phyloP scores from a whole-genome alignment of 495 filamentous ascomycete species.

The Lasiosphaeria hispida region DNA sequence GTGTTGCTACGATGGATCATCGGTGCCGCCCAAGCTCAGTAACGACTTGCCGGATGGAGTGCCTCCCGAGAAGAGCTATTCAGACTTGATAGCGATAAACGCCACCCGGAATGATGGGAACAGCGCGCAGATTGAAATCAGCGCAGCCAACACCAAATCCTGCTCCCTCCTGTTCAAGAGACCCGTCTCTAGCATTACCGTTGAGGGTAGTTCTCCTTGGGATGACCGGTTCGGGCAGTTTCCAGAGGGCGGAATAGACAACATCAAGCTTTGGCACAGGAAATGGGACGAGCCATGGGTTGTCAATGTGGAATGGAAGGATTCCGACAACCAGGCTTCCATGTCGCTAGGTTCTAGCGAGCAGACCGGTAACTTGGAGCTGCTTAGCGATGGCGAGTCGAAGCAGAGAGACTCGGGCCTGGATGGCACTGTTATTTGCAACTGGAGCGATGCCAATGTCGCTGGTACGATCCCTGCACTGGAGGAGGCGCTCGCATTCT shows the following conservation, averaged over 20 bases:
- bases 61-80: constrained; percentile 15
- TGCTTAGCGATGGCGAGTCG: constrained; percentile 34
- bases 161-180: constrained; percentile 32
- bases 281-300: constrained; percentile 72
- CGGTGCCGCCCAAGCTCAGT: constrained; percentile 55
- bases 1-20: constrained; percentile 68
- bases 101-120: constrained; percentile 22
- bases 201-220: constrained; percentile 46
- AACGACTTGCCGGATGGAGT: constrained; percentile 34
- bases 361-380: too few species aligned
- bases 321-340: constrained; percentile 12
- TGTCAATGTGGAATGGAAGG: constrained; percentile 70
- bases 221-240: constrained; percentile 68
- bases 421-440: constrained; percentile 70
- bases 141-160: constrained; percentile 32
- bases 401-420: constrained; percentile 40
- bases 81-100: constrained; percentile 25
- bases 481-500: constrained; percentile 73
- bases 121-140: constrained; percentile 26
- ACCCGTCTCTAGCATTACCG: constrained; percentile 27
- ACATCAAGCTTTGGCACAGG: constrained; percentile 52
- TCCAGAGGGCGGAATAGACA: constrained; percentile 47
- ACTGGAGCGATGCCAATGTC: constrained; percentile 84
- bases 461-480: constrained; percentile 75
- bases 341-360: constrained; percentile 18